phyloP scores from a whole-genome alignment of 1,139 yeast species.

The Yamadazyma aaseri region DNA sequence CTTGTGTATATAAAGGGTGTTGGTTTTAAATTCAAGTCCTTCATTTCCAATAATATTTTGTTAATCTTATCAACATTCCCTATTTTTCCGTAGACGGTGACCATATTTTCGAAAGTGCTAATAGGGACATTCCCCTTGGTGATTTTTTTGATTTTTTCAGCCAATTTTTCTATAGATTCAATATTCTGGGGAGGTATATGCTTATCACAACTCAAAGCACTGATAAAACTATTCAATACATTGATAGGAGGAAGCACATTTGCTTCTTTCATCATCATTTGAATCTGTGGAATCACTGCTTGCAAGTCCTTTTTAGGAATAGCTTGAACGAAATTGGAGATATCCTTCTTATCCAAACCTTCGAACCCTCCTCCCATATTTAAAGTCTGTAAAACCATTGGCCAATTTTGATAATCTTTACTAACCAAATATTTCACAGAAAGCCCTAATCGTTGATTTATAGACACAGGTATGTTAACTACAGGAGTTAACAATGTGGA shows the following conservation, averaged over 20 bases:
- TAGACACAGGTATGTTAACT: slow-evolving; percentile 37
- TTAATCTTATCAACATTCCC: slow-evolving; percentile 31
- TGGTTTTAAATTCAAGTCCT: slow-evolving; percentile 48
- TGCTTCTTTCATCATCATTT: slow-evolving; percentile 34
- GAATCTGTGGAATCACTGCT: slow-evolving; percentile 32
- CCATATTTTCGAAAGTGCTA: slow-evolving; percentile 34
- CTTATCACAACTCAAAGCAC: slow-evolving; percentile 32
- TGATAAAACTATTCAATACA: slow-evolving; percentile 46
- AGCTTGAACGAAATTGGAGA: slow-evolving; percentile 37
- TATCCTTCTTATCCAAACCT: slow-evolving; percentile 35
- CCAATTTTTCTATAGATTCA: slow-evolving; percentile 24
- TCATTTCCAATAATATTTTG: slow-evolving; percentile 48
- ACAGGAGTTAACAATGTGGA: slow-evolving; percentile 19
- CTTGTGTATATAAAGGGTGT: slow-evolving; percentile 59
- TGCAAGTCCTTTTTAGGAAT: slow-evolving; percentile 43
- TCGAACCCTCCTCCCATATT: slow-evolving; percentile 39
- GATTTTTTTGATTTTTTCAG: slow-evolving; percentile 17
- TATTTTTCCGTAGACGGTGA: slow-evolving; percentile 41
- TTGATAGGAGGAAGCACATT: slow-evolving; percentile 29
- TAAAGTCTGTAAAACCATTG: slow-evolving; percentile 47
- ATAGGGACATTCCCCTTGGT: slow-evolving; percentile 21
- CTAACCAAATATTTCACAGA: slow-evolving; percentile 47
- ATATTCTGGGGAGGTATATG: slow-evolving; percentile 23
- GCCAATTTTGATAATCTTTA: slow-evolving; percentile 54
- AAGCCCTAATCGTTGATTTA: slow-evolving; percentile 47